Conservation (phyloP, 2,329 filamentous ascomycete species). For the Cladorrhinum sp. region DNA sequence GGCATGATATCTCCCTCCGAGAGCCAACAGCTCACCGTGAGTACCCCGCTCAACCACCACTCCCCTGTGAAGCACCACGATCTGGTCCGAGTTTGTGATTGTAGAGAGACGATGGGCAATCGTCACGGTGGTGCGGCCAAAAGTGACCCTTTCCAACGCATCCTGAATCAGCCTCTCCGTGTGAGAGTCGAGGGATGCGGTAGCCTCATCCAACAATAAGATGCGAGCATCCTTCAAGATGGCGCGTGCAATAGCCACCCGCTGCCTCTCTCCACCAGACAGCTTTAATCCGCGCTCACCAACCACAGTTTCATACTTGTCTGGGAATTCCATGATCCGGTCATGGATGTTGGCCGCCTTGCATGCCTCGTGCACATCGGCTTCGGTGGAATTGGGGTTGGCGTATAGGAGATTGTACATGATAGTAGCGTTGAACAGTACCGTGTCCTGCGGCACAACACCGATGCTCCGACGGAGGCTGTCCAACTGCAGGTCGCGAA, state of each 20-base stretch:
- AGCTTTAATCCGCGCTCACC: conserved; percentile 52
- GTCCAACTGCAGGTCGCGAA: conserved; percentile 85
- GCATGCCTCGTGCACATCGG: conserved; percentile 50
- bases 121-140: conserved; percentile 84
- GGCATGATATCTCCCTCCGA: conserved; percentile 70
- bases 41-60: conserved; percentile 73
- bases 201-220: conserved; percentile 69
- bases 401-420: conserved; percentile 56
- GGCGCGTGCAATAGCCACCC: conserved; percentile 60
- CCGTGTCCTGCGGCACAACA: conserved; percentile 94
- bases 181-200: conserved; percentile 63
- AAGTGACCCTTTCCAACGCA: not conserved
- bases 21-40: conserved; percentile 69
- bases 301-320: conserved; percentile 53
- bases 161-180: conserved; percentile 56
- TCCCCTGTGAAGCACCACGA: conserved; percentile 75
- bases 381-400: conserved; percentile 45
- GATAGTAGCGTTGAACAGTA: conserved; percentile 55
- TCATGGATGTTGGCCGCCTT: conserved; percentile 54
- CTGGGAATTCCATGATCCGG: conserved; percentile 50
- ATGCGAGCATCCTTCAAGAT: conserved; percentile 68
- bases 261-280: conserved; percentile 58
- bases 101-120: conserved; percentile 89
- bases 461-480: conserved; percentile 86
- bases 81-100: conserved; percentile 82